Conservation (phyloP, 176 grass and related monocot genomes). For the Dendrocalamus sinicus region DNA sequence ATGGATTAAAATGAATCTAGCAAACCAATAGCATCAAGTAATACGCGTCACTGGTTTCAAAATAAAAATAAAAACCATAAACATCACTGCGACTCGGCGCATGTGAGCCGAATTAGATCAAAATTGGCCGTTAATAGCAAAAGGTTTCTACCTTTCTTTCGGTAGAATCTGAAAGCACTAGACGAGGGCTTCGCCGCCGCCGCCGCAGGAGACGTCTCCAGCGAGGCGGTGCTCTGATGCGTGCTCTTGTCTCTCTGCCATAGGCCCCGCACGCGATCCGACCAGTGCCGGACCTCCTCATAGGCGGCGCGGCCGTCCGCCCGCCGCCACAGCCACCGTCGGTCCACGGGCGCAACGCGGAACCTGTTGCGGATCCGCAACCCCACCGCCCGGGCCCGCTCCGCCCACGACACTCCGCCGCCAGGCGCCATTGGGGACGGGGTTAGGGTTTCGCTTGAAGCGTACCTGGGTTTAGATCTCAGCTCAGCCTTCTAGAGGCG, state of each 20-base stretch:
- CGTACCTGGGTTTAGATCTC: not conserved
- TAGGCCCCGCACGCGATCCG: constrained; percentile 53
- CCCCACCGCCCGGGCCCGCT: constrained; percentile 65
- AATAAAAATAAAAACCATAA: not conserved
- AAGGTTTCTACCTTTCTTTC: constrained; percentile 61
- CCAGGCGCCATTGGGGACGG: constrained; percentile 56
- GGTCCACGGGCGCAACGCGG: constrained; percentile 67
- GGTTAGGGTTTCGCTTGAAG: not conserved
- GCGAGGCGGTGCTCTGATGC: constrained; percentile 28
- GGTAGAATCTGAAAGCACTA: constrained; percentile 66
- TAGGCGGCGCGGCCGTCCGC: constrained; percentile 46
- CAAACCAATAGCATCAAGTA: not conserved
- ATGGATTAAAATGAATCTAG: not conserved
- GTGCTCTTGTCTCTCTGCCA: constrained; percentile 25
- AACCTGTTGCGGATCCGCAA: constrained; percentile 79
- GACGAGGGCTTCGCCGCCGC: constrained; percentile 43
- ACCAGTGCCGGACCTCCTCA: constrained; percentile 60
- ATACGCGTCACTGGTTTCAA: not conserved
- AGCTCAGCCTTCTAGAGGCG: constrained; percentile 4
- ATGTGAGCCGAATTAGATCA: not conserved
- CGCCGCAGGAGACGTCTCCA: not conserved
- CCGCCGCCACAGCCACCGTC: constrained; percentile 56
- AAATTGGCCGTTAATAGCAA: not conserved
- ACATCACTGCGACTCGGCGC: not conserved
- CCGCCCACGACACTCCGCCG: constrained; percentile 64